Percentiles rank a stretch among this genome's conserved stretches.
These are phyloP conservation scores for Rhodamnia rubescens DNA, from an alignment of 345 rosid species.

Conservation along the genomic window DNA sequence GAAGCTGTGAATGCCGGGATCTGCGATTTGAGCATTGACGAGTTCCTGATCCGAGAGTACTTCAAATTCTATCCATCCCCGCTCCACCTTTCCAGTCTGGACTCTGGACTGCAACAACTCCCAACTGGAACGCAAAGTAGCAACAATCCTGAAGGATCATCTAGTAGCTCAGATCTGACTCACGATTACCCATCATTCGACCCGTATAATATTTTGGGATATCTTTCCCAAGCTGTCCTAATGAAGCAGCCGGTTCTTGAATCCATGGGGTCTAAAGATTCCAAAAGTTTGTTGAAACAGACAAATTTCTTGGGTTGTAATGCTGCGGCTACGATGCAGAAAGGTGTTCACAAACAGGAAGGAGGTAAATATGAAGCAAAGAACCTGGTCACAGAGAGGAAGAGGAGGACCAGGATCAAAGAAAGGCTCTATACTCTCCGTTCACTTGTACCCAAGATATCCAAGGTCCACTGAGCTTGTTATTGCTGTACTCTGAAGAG, in stretches of 20 bases:
- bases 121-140: conserved; percentile 2
- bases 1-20: conserved; percentile 6
- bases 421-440: conserved; percentile 47
- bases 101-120: conserved; percentile 8
- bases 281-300: conserved; percentile 7
- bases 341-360: conserved; percentile 12
- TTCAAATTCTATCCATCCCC: conserved; percentile 5
- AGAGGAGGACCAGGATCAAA: conserved; percentile 53
- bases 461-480: conserved; percentile 44
- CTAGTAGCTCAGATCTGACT: conserved; percentile 35
- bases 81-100: conserved; percentile 1
- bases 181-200: conserved; percentile 6
- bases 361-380: conserved; percentile 38
- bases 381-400: conserved; percentile 78
- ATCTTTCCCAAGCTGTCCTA: conserved; percentile 6
- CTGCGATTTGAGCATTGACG: neutral
- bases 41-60: conserved; percentile 8
- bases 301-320: conserved; percentile 3
- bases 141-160: conserved; percentile 37
- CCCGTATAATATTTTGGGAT: neutral
- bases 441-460: conserved; percentile 59
- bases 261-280: conserved; percentile 2
- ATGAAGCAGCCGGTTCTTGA: conserved; percentile 6
- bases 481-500: neutral
- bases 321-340: conserved; percentile 1